Evolutionary conservation across 1,284 basidiomycete species (phyloP).

Genomic region (Volvariella surrecta): DNA sequence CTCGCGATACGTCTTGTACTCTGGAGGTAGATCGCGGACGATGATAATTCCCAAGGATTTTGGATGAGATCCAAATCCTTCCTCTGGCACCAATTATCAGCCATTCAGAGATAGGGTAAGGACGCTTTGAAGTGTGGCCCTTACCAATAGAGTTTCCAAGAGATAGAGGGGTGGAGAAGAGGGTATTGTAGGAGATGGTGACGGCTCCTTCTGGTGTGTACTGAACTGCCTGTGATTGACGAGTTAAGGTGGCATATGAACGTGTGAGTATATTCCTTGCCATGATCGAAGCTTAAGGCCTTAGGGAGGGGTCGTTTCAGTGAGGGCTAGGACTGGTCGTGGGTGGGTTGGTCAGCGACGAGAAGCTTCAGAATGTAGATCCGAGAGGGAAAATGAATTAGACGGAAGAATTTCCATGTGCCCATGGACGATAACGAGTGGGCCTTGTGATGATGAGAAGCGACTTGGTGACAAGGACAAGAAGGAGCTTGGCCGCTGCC

Average conservation of each 20-base stretch:
- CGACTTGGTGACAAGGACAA: no score
- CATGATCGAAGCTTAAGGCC: constrained; percentile 14
- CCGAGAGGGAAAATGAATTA: no score
- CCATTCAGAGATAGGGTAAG: constrained; percentile 1
- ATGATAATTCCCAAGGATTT: constrained; percentile 75
- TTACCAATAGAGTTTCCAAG: constrained; percentile 57
- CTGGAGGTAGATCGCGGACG: constrained; percentile 68
- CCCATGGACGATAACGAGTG: no score
- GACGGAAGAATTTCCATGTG: no score
- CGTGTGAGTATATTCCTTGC: constrained; percentile 14
- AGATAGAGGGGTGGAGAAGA: constrained; percentile 50
- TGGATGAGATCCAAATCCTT: constrained; percentile 74
- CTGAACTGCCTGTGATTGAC: constrained; percentile 20
- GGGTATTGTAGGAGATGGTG: constrained; percentile 59
- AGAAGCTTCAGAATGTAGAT: no score
- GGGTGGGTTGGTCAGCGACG: no score
- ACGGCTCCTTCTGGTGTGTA: constrained; percentile 52
- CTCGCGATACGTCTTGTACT: constrained; percentile 57
- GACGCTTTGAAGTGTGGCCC: no score
- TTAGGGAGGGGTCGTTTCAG: neutral
- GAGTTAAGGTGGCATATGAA: constrained; percentile 15
- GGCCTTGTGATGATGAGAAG: no score
- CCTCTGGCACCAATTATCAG: constrained; percentile 30
- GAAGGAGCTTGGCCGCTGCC: no score
- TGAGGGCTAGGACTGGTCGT: no score